phyloP scores from a whole-genome alignment of 805 yeast genomes.

The Suhomyces prunicola region DNA sequence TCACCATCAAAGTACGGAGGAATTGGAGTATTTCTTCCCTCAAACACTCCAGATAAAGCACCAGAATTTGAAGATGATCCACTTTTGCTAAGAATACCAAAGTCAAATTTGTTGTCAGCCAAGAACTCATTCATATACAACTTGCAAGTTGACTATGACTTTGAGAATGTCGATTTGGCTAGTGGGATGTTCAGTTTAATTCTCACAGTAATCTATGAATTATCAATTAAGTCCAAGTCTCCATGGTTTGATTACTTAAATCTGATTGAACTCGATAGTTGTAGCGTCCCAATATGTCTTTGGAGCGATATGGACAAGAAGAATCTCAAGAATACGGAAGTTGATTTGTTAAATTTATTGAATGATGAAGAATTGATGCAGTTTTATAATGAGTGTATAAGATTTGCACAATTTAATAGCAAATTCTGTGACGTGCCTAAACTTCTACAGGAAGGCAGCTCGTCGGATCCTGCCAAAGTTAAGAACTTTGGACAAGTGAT shows the following conservation, averaged over 20 bases:
- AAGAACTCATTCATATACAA: constrained; percentile 64
- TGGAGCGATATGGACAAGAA: constrained; percentile 55
- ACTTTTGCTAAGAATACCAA: constrained; percentile 58
- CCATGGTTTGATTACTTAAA: constrained; percentile 76
- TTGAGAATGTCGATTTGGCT: constrained; percentile 30
- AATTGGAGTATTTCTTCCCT: constrained; percentile 66
- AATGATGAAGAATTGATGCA: constrained; percentile 43
- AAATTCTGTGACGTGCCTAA: constrained; percentile 33
- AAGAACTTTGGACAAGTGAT: constrained; percentile 53
- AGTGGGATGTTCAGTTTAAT: constrained; percentile 64
- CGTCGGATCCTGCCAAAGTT: constrained; percentile 1
- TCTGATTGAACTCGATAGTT: constrained; percentile 42
- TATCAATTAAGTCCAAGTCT: constrained; percentile 52
- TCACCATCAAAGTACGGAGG: constrained; percentile 57
- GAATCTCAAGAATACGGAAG: constrained; percentile 58
- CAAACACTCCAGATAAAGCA: constrained; percentile 28
- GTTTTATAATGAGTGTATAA: constrained; percentile 38
- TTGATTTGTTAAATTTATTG: constrained; percentile 56
- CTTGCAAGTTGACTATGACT: constrained; percentile 52
- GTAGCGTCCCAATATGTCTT: constrained; percentile 55
- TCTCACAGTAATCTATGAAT: constrained; percentile 70
- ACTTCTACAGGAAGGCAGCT: constrained; percentile 21
- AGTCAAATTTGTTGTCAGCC: constrained; percentile 53
- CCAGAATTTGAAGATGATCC: constrained; percentile 27
- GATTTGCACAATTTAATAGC: constrained; percentile 37